Base-by-base conservation (phyloP, 345 rosid species). In the Murraya paniculata region DNA sequence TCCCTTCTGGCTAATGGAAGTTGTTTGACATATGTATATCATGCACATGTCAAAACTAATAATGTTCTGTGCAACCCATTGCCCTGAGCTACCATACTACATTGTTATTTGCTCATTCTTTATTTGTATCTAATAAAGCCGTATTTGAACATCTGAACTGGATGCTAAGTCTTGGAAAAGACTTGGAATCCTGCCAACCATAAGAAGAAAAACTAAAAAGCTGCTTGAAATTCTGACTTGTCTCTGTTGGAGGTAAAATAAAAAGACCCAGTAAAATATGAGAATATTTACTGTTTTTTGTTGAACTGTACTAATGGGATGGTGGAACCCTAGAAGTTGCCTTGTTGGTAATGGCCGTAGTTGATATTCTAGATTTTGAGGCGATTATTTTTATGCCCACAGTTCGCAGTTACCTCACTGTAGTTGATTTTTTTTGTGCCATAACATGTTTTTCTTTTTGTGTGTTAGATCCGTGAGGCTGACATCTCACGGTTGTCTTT, bases 401-500 rank as follows among this genome's bases (percentile, higher is more conserved):
- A 53, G 22, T 70, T 45, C 57, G 33, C 19, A 57, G 70, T 41
- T 79, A n/a, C 61, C 53, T 71, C 68, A 25, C 30, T 75, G 79
- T 61, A 57, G 18, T 56, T 81, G 64, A 59, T 60, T 59, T 76
- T 77, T 76, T 28, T 68, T 8, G 75, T 41, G 69, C 69, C 76
- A 31, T 57, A 38, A 69, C 8, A 22, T 74, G 50, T 78, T 58
- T 81, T 9, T 84, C n/a, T 72, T 57, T 4, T 71, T 77, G 16
- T 70, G 39, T 67, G 75, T 83, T 87, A 96, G 99, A 91, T 94
- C 39, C 94, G 98, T 33, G 99, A 96, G 89, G 99, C 99, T 84
- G 99, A 96, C 73, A 92, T 96, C 87, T 94, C 98, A 69, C 90
- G 99, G 73, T 86, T 96, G 74, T 96, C 99, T 83, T 96, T 96